These are phyloP conservation scores for Plasmodium knowlesi DNA, from an alignment of 169 alveolate species.

Conservation along the genomic window DNA sequence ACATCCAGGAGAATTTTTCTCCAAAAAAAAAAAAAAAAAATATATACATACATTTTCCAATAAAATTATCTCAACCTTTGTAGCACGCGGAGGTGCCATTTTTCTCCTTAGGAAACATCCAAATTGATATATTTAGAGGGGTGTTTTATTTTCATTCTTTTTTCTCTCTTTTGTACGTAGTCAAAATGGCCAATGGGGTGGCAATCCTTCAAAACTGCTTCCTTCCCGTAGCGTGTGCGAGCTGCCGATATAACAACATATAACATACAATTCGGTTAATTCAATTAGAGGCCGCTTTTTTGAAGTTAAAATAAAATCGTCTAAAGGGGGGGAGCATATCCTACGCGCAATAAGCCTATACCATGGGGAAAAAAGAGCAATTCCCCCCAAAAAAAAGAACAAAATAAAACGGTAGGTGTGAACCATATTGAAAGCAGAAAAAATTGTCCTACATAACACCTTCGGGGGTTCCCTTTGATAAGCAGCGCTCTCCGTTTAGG, in stretches of 20 bases:
- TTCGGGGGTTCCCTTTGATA: neutral
- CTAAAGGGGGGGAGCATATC: neutral
- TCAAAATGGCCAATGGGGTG: neutral
- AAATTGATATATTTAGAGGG: neutral
- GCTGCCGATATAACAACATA: too few species aligned
- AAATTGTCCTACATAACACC: neutral
- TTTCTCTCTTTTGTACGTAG: neutral
- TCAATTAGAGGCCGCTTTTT: too few species aligned
- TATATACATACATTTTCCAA: neutral
- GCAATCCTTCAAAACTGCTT: neutral
- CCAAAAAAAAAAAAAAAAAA: too few species aligned
- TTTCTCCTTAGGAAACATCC: neutral
- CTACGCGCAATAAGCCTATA: neutral
- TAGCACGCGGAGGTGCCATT: neutral
- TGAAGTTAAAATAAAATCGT: too few species aligned
- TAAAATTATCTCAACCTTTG: neutral
- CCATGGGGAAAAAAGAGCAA: neutral
- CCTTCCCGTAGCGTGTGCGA: neutral
- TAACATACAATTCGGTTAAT: neutral
- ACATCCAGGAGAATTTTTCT: neutral
- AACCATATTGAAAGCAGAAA: neutral
- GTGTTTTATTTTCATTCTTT: too few species aligned
- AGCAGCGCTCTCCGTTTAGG: neutral
- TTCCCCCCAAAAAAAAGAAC: neutral
- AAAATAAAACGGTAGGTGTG: neutral